Conservation (phyloP, 371 early-diverging fungal species). For the Syncephalis fuscata region DNA sequence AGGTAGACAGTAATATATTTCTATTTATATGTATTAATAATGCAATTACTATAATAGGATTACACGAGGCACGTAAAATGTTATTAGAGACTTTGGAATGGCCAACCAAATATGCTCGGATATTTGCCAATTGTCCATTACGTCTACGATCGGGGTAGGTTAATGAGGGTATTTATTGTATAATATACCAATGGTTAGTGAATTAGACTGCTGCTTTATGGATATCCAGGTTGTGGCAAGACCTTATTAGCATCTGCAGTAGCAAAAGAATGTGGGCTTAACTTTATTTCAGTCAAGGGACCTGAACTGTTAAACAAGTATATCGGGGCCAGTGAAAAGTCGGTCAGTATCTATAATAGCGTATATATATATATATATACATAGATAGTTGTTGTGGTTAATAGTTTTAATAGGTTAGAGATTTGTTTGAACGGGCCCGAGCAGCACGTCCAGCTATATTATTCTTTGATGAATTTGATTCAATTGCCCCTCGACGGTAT, state of each 20-base stretch:
- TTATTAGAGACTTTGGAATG: conserved; percentile 86
- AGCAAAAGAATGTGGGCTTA: conserved; percentile 77
- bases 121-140: conserved; percentile 75
- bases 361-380: no score
- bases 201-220: conserved; percentile 69
- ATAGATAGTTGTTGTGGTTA: conserved; percentile 5
- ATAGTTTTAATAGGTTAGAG: conserved; percentile 30
- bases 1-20: conserved; percentile 15
- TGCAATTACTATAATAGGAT: conserved; percentile 19
- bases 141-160: conserved; percentile 74
- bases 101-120: conserved; percentile 82
- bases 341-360: conserved; percentile 22
- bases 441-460: conserved; percentile 78
- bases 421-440: conserved; percentile 87
- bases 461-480: conserved; percentile 97
- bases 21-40: not conserved
- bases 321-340: conserved; percentile 86
- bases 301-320: conserved; percentile 95
- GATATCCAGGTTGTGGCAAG: conserved; percentile 90
- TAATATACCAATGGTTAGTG: not conserved
- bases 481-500: conserved; percentile 73
- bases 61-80: conserved; percentile 60
- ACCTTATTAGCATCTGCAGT: conserved; percentile 90
- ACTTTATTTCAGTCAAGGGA: conserved; percentile 92
- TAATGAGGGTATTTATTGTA: not conserved